phyloP scores from a whole-genome alignment of 257 asterid genomes.

The Capsicum chinense region DNA sequence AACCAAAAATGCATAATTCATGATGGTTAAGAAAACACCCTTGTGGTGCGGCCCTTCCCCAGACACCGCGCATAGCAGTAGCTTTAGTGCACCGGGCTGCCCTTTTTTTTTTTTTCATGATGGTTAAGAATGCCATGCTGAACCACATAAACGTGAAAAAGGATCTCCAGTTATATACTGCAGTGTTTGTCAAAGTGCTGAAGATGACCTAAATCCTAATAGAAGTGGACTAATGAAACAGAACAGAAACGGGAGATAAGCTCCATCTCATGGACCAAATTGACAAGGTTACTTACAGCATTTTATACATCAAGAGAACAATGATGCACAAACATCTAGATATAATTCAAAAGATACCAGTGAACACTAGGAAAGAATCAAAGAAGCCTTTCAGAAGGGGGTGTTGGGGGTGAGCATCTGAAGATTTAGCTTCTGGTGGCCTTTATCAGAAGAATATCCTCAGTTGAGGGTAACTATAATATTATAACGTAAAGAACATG shows the following conservation, averaged over 20 bases:
- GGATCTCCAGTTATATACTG: background rate
- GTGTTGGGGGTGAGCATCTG: too few relatives aligned
- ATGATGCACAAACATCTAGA: background rate
- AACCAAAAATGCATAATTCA: background rate
- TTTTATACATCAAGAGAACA: background rate
- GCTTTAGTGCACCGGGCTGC: too few relatives aligned
- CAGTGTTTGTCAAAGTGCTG: background rate
- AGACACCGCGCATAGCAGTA: too few relatives aligned
- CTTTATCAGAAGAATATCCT: background rate
- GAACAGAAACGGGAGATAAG: background rate
- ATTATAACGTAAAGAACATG: background rate
- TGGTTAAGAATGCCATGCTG: slow-evolving; percentile 22
- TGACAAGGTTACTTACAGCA: background rate
- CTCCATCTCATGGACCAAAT: background rate
- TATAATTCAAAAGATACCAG: background rate
- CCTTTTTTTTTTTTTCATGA: background rate
- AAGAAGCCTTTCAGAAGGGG: too few relatives aligned
- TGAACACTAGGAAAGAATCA: background rate
- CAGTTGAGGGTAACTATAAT: background rate
- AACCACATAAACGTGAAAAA: background rate
- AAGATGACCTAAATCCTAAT: background rate
- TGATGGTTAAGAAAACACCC: slow-evolving; percentile 15
- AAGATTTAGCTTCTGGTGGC: background rate
- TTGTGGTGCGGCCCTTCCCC: too few relatives aligned
- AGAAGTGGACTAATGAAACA: background rate